Conservation (phyloP, 257 asterid species). For the Primulina huaijiensis region DNA sequence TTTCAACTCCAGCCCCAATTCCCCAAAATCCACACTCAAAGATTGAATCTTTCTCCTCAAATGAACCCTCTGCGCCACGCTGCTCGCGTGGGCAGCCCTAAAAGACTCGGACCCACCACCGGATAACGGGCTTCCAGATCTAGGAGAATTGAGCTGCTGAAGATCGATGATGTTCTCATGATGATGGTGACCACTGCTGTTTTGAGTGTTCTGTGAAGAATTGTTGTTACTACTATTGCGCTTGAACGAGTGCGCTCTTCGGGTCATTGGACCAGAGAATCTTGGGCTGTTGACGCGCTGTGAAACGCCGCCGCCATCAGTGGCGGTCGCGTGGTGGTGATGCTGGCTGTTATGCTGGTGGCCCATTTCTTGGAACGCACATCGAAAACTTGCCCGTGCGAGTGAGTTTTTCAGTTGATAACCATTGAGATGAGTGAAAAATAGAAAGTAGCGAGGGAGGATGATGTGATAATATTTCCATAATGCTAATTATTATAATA, state of each 20-base stretch:
- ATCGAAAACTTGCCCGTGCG: neutral
- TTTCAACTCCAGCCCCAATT: constrained; percentile 64
- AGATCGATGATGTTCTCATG: constrained; percentile 71
- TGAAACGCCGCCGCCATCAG: constrained; percentile 47
- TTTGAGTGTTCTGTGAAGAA: constrained; percentile 39
- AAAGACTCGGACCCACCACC: constrained; percentile 47
- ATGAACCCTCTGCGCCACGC: constrained; percentile 64
- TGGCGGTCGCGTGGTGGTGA: constrained; percentile 46
- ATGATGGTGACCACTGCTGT: constrained; percentile 29
- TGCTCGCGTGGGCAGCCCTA: constrained; percentile 57
- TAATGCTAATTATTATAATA: too few relatives aligned
- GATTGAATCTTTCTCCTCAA: constrained; percentile 70
- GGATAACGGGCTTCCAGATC: constrained; percentile 65
- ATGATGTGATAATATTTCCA: too few relatives aligned
- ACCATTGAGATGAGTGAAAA: neutral
- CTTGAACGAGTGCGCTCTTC: constrained; percentile 79
- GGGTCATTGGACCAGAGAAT: constrained; percentile 89
- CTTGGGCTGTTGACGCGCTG: constrained; percentile 93
- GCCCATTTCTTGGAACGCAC: constrained; percentile 43
- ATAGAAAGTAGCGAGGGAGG: neutral
- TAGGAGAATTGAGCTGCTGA: constrained; percentile 65
- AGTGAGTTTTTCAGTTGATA: neutral
- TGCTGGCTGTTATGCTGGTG: constrained; percentile 74
- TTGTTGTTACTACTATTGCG: constrained; percentile 38
- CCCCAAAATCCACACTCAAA: constrained; percentile 62